Conservation (phyloP, 2,329 filamentous ascomycete genomes). For the Cladophialophora exuberans region DNA sequence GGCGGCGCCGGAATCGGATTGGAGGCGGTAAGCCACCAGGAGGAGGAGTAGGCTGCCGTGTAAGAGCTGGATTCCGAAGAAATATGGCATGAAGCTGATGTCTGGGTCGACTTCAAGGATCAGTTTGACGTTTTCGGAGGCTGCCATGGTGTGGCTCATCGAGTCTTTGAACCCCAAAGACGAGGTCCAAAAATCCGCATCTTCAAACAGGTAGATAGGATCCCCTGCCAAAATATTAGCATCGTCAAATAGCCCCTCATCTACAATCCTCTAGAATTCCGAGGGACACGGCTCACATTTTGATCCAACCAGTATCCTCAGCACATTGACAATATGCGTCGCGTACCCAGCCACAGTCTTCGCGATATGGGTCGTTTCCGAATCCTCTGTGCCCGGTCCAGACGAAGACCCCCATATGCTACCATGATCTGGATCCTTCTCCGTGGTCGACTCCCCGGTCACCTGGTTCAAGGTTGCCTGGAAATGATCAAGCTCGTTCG, state of each 20-base stretch:
- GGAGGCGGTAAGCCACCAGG: slow-evolving; percentile 55
- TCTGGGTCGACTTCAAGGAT: slow-evolving; percentile 55
- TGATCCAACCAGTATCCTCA: slow-evolving; percentile 53
- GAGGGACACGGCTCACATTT: slow-evolving; percentile 41
- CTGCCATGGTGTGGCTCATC: slow-evolving; percentile 52
- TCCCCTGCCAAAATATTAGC: too few relatives aligned
- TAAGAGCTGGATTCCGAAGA: slow-evolving; percentile 57
- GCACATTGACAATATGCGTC: slow-evolving; percentile 53
- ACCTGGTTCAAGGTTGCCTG: slow-evolving; percentile 45
- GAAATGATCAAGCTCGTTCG: slow-evolving; percentile 44
- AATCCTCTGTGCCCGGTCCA: slow-evolving; percentile 22
- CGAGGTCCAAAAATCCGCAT: slow-evolving; percentile 55
- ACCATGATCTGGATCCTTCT: slow-evolving; percentile 18
- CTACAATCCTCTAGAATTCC: neutral
- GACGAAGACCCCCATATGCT: slow-evolving; percentile 12
- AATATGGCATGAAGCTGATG: slow-evolving; percentile 56
- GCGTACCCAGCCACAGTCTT: slow-evolving; percentile 52
- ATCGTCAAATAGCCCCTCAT: neutral
- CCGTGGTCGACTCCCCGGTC: neutral
- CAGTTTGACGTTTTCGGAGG: slow-evolving; percentile 50
- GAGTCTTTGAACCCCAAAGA: slow-evolving; percentile 51
- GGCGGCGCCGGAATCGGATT: slow-evolving; percentile 28
- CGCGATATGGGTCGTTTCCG: slow-evolving; percentile 39
- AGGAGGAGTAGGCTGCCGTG: slow-evolving; percentile 57
- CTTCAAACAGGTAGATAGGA: slow-evolving; percentile 54